These are phyloP conservation scores for Brasenia schreberi DNA, from an alignment of 164 flowering plant genomes.

Conservation along the genomic window DNA sequence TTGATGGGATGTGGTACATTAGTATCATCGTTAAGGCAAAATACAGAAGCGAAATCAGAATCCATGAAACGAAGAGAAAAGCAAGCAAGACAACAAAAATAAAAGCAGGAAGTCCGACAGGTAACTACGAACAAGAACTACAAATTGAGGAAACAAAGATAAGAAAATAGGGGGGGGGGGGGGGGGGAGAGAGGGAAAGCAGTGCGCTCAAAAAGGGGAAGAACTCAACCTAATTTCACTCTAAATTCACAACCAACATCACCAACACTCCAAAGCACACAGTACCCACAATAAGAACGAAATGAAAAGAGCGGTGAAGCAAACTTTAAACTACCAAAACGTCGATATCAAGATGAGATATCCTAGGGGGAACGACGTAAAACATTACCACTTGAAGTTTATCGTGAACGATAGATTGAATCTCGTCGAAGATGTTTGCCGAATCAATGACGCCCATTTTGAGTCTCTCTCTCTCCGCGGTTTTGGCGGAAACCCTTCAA, in stretches of 20 bases:
- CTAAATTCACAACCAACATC: not conserved
- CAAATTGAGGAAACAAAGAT: too few species aligned
- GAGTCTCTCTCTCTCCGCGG: not conserved
- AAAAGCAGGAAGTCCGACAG: too few species aligned
- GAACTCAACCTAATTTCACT: not conserved
- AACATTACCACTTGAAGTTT: conserved; percentile 24
- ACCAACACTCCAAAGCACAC: not conserved
- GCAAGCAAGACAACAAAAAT: too few species aligned
- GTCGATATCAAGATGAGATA: not conserved
- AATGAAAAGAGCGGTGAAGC: not conserved
- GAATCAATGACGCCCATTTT: conserved; percentile 13
- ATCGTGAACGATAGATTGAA: conserved; percentile 18
- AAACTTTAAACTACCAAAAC: not conserved
- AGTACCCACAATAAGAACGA: not conserved
- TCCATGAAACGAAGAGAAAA: too few species aligned
- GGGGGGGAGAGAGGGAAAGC: too few species aligned
- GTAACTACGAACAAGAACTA: too few species aligned
- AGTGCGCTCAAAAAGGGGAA: too few species aligned
- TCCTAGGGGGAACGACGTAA: not conserved
- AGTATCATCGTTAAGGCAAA: too few species aligned
- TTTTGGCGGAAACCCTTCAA: not conserved
- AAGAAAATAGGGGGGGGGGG: too few species aligned
- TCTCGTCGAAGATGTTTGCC: conserved; percentile 15
- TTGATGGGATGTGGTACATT: too few species aligned
- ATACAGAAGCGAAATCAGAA: too few species aligned